These are phyloP conservation scores for Ampelomyces quisqualis DNA, from an alignment of 2,329 filamentous ascomycete genomes.

Conservation along the genomic window DNA sequence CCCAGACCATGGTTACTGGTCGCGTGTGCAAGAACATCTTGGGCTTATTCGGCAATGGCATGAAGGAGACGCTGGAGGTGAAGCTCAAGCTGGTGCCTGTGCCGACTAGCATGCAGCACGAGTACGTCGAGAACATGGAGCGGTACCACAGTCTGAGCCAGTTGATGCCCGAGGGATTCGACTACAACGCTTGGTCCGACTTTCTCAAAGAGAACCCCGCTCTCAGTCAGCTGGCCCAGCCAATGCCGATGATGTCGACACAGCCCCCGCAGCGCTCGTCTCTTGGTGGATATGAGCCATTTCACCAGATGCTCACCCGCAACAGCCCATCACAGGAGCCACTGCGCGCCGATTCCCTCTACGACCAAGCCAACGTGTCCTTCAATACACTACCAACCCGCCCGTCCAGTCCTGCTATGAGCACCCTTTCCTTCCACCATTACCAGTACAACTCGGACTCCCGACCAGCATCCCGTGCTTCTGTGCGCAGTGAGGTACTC, in stretches of 20 bases:
- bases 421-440: slow-evolving; percentile 41
- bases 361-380: slow-evolving; percentile 26
- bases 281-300: slow-evolving; percentile 37
- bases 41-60: slow-evolving; percentile 78
- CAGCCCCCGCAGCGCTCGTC: slow-evolving; percentile 22
- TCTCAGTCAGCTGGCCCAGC: slow-evolving; percentile 37
- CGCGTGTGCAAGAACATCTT: slow-evolving; percentile 84
- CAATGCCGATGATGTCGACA: slow-evolving; percentile 18
- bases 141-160: slow-evolving; percentile 61
- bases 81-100: slow-evolving; percentile 83
- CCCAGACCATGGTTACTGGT: slow-evolving; percentile 77
- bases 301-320: slow-evolving; percentile 43
- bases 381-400: slow-evolving; percentile 43
- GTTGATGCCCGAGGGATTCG: slow-evolving; percentile 60
- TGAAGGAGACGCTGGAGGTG: slow-evolving; percentile 88
- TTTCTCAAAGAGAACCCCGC: slow-evolving; percentile 71
- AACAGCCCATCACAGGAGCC: slow-evolving; percentile 31
- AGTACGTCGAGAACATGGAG: slow-evolving; percentile 63
- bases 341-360: slow-evolving; percentile 30
- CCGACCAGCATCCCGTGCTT: slow-evolving; percentile 44
- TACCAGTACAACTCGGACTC: slow-evolving; percentile 37
- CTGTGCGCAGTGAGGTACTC: slow-evolving; percentile 36
- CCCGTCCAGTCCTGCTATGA: slow-evolving; percentile 49
- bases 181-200: slow-evolving; percentile 74
- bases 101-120: slow-evolving; percentile 61